phyloP scores from a whole-genome alignment of 2,329 filamentous ascomycete genomes.

The Aureobasidium namibiae region DNA sequence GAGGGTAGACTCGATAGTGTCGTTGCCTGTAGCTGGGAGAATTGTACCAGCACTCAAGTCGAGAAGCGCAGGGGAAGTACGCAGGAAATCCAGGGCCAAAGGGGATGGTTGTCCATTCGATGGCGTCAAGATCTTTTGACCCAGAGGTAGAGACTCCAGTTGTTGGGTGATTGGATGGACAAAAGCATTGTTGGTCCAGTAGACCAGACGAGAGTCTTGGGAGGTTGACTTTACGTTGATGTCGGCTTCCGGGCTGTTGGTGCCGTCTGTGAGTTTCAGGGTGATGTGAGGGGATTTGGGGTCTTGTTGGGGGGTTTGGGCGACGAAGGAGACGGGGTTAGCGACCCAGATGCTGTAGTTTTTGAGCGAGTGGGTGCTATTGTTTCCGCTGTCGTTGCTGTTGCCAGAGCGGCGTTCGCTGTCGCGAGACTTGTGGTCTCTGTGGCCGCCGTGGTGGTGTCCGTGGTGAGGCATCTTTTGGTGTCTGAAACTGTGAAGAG shows the following conservation, averaged over 20 bases:
- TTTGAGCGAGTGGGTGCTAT: neutral
- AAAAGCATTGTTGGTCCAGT: constrained; percentile 26
- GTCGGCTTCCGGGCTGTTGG: constrained; percentile 20
- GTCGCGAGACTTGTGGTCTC: neutral
- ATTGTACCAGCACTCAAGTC: constrained; percentile 17
- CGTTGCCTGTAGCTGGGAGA: constrained; percentile 16
- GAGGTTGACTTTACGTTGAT: constrained; percentile 29
- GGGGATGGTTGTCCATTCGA: constrained; percentile 13
- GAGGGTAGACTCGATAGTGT: constrained; percentile 29
- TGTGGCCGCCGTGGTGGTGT: neutral
- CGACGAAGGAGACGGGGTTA: constrained; percentile 13
- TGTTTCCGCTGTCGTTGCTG: neutral
- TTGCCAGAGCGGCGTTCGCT: neutral
- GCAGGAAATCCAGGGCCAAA: constrained; percentile 20
- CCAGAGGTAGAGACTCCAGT: constrained; percentile 19
- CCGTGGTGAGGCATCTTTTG: neutral
- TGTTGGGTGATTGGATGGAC: constrained; percentile 21
- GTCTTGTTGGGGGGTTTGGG: constrained; percentile 18
- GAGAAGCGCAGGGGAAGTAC: constrained; percentile 15
- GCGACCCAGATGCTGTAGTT: neutral
- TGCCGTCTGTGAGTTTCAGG: constrained; percentile 22
- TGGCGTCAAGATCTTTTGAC: constrained; percentile 21
- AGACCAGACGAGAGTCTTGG: constrained; percentile 25
- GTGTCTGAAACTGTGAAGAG: neutral
- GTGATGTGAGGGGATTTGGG: constrained; percentile 23